A percentile compares a stretch with the other conserved stretches of the same genome.
Conservation (phyloP, 208 protist species). For the Trypanosoma lewisi region DNA sequence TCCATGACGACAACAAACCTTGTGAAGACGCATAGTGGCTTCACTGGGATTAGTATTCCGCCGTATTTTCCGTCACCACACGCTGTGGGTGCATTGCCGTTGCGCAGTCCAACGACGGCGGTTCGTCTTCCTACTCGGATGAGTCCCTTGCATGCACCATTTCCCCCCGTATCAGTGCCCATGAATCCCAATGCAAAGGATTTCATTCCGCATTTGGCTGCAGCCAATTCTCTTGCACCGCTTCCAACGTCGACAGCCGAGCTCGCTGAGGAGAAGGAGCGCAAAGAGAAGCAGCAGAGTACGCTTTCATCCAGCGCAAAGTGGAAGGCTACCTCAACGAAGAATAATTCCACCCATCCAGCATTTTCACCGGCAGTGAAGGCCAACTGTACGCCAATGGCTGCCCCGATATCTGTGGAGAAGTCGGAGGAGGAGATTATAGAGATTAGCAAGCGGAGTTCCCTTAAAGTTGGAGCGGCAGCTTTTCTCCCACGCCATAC, state of each 20-base stretch:
- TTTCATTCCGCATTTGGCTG: constrained; percentile 44
- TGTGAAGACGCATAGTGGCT: constrained; percentile 13
- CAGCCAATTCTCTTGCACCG: constrained; percentile 29
- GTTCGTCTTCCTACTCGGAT: constrained; percentile 65
- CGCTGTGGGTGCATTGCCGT: constrained; percentile 13
- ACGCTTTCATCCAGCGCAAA: background rate
- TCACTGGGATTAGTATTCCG: background rate
- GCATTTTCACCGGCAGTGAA: constrained; percentile 12
- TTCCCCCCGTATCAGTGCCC: constrained; percentile 18
- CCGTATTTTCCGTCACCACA: constrained; percentile 24
- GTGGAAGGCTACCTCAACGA: constrained; percentile 10
- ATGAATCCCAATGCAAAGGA: constrained; percentile 81
- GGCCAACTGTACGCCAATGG: constrained; percentile 22
- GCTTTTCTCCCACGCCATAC: constrained; percentile 72
- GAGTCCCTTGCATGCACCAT: constrained; percentile 47
- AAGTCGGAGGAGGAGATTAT: constrained; percentile 61
- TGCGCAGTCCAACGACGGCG: constrained; percentile 31
- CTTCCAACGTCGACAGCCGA: constrained; percentile 74
- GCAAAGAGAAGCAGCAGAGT: constrained; percentile 13
- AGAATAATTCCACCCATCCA: constrained; percentile 8
- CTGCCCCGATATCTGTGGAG: constrained; percentile 22
- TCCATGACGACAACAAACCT: constrained; percentile 20
- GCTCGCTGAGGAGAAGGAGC: constrained; percentile 31
- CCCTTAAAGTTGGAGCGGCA: constrained; percentile 42
- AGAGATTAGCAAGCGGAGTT: constrained; percentile 58